Evolutionary conservation across 768 basidiomycete genomes (phyloP).

Genomic region (Hysterangium stoloniferum): DNA sequence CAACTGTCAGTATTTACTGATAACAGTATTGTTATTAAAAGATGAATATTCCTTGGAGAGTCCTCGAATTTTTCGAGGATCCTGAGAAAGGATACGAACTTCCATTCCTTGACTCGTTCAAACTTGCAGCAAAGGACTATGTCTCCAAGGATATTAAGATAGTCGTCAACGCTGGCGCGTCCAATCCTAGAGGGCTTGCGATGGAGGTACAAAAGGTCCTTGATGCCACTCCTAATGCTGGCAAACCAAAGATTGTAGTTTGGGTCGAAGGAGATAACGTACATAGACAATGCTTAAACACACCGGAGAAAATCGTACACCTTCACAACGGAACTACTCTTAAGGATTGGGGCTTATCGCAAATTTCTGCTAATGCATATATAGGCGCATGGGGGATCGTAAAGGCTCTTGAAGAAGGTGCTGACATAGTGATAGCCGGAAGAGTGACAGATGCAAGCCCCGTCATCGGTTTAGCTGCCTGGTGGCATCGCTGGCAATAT

Average conservation of each 20-base stretch:
- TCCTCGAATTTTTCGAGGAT: not conserved
- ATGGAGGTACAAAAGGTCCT: not conserved
- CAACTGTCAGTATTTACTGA: not conserved
- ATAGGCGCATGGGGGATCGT: slow-evolving; percentile 6
- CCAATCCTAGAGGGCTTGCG: slow-evolving; percentile 1
- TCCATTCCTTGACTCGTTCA: slow-evolving; percentile 3
- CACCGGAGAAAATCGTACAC: not conserved
- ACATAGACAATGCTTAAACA: not conserved
- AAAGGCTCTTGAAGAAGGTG: slow-evolving; percentile 3
- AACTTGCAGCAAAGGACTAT: not conserved
- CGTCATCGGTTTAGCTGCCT: slow-evolving; percentile 4
- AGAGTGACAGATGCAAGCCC: slow-evolving; percentile 8
- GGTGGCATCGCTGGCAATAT: slow-evolving; percentile 7
- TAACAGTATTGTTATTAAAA: not conserved
- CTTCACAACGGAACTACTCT: not conserved
- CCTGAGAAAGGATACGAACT: slow-evolving; percentile 4
- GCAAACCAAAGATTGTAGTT: slow-evolving; percentile 2
- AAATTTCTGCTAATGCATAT: slow-evolving; percentile 3
- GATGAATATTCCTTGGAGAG: slow-evolving; percentile 8
- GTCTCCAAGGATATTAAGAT: not conserved
- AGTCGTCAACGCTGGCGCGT: slow-evolving; percentile 5
- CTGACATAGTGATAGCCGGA: slow-evolving; percentile 7
- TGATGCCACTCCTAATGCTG: not conserved
- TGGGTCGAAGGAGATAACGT: slow-evolving; percentile 10
- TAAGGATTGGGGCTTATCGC: not conserved